phyloP scores from a whole-genome alignment of 2,329 filamentous ascomycete species.

The Pseudogymnoascus sp. region DNA sequence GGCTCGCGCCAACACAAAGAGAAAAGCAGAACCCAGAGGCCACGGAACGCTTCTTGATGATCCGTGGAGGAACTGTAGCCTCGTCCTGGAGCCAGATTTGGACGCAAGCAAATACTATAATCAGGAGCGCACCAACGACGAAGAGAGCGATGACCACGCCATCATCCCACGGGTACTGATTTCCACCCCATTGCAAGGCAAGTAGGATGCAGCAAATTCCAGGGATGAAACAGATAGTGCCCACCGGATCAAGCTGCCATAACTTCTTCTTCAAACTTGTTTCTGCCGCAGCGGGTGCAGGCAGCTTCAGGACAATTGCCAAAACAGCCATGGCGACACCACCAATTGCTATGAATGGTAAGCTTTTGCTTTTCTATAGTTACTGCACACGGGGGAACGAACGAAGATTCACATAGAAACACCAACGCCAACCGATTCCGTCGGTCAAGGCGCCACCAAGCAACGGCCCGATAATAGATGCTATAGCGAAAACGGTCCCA shows the following conservation, averaged over 20 bases:
- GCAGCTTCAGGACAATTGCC: conserved; percentile 31
- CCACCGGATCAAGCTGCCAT: conserved; percentile 28
- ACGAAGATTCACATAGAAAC: conserved; percentile 29
- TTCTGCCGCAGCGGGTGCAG: conserved; percentile 20
- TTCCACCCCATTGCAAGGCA: conserved; percentile 32
- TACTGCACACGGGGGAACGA: not conserved
- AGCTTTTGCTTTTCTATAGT: not conserved
- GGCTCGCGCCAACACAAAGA: conserved; percentile 26
- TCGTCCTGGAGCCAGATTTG: conserved; percentile 15
- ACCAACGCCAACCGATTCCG: conserved; percentile 26
- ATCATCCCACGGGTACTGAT: conserved; percentile 33
- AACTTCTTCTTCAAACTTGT: conserved; percentile 34
- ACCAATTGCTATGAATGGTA: not conserved
- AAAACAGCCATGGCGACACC: conserved; percentile 28
- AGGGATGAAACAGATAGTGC: conserved; percentile 22
- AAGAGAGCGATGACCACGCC: conserved; percentile 28
- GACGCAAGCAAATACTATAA: conserved; percentile 16
- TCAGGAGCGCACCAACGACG: conserved; percentile 19
- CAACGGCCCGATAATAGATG: conserved; percentile 23
- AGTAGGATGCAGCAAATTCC: conserved; percentile 29
- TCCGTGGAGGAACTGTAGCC: conserved; percentile 30
- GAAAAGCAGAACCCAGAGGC: conserved; percentile 24
- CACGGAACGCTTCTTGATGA: conserved; percentile 29
- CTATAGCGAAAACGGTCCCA: conserved; percentile 19
- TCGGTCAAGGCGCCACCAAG: conserved; percentile 35